Base-by-base conservation (phyloP, 2,329 filamentous ascomycete species). In the Lomentospora prolificans region DNA sequence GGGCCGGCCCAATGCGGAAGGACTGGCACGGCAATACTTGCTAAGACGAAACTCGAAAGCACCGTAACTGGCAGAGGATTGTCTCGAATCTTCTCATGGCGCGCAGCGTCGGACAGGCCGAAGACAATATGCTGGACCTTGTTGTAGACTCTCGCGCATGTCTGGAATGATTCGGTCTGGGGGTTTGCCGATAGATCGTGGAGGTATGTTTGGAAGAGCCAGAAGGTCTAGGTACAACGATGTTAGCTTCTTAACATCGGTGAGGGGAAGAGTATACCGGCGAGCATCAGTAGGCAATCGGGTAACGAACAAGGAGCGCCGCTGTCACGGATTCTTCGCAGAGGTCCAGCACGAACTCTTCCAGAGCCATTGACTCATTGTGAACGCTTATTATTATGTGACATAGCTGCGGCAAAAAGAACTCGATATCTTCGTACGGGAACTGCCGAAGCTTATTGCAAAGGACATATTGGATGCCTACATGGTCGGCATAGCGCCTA, bases 381-480 rank as follows among this genome's bases (percentile, higher is more conserved):
- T 92, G 84, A 69, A 92, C 82, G 71, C 87, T 91, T 66, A 94
- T 87, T 72, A 91, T 84, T 60, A 94, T 83, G 73, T 94, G 89
- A 69, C 89, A 94, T 76, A 94, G 76, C 75, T 90, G 87, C 60
- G 89, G 89, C 52, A 94, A 80, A 76, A 92, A 94, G 83, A 94
- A 94, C 72, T 94, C 89, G 68, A 94, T 91, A 72, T 94, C 88
- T 75, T 90, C 87, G 74, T 92, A 94, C 61, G 86, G 87, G 68
- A 94, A 94, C 71, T 89, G 87, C 67, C 89, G 87, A 67, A 94
- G 79, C 80, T 94, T 94, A 65, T 86, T 87, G 77, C 89, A 92
- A 60, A 94, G 82, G 60, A 90, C 87, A 76, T 92, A 90, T 73
- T 92, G 88, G 67, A 94, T 92, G 64, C 89, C 89, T 69, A 94